Evolutionary conservation across 352 stramenopile species (phyloP).

Genomic region (Globisporangium carolinianum): DNA sequence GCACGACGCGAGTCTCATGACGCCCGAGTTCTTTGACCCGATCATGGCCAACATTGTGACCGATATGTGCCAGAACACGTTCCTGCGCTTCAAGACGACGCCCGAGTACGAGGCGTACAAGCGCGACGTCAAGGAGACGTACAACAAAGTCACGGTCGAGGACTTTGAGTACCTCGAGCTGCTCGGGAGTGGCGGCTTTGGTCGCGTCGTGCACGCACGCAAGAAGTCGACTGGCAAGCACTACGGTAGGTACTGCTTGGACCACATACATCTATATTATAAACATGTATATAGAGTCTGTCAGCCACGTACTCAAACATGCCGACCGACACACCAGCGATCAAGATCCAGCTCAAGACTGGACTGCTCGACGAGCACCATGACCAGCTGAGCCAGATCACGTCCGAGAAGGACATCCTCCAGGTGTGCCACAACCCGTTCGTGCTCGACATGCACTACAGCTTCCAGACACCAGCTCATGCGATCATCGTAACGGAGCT

Average conservation of each 20-base stretch:
- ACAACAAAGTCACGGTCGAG: conserved; percentile 82
- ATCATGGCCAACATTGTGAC: conserved; percentile 60
- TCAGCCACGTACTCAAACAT: not conserved
- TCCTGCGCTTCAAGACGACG: conserved; percentile 67
- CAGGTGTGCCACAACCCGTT: conserved; percentile 86
- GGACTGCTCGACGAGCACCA: conserved; percentile 83
- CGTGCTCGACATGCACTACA: conserved; percentile 88
- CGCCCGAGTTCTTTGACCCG: conserved; percentile 60
- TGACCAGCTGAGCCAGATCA: conserved; percentile 79
- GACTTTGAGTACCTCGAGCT: conserved; percentile 83
- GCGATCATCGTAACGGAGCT: conserved; percentile 87
- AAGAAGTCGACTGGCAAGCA: conserved; percentile 89
- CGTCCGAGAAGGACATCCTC: conserved; percentile 86
- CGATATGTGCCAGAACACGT: conserved; percentile 81
- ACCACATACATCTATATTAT: not conserved
- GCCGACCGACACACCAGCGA: conserved; percentile 30
- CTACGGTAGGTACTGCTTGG: conserved; percentile 46
- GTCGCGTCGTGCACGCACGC: conserved; percentile 82
- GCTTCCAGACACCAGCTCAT: conserved; percentile 80
- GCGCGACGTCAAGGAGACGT: conserved; percentile 78
- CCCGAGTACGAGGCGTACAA: conserved; percentile 66
- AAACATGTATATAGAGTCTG: not conserved
- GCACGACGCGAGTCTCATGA: conserved; percentile 28
- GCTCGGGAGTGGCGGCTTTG: conserved; percentile 88
- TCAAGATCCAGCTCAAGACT: conserved; percentile 91